Conservation (phyloP, 2,329 filamentous ascomycete species). For the Piedraia hortae region DNA sequence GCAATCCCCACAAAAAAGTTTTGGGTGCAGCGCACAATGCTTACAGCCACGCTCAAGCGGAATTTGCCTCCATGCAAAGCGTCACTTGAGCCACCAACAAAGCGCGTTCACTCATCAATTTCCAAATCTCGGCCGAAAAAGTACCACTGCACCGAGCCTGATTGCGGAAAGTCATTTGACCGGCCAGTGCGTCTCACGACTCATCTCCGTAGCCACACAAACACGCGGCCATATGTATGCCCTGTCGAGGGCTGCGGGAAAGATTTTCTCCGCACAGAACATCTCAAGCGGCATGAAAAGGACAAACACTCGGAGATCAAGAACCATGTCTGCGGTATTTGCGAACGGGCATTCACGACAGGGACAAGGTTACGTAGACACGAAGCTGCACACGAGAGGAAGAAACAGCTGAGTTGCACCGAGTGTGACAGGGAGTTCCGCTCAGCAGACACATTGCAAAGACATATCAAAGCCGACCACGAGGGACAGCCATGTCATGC, state of each 20-base stretch:
- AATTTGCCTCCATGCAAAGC: too few relatives aligned
- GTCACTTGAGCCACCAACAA: too few relatives aligned
- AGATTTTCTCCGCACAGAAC: constrained; percentile 61
- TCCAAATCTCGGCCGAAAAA: constrained; percentile 33
- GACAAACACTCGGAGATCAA: constrained; percentile 48
- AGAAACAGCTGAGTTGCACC: constrained; percentile 23
- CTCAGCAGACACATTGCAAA: constrained; percentile 62
- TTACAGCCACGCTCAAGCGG: too few relatives aligned
- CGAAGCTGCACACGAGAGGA: constrained; percentile 47
- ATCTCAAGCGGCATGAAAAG: constrained; percentile 63
- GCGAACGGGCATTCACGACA: constrained; percentile 58
- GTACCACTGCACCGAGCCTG: constrained; percentile 43
- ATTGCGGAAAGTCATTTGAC: constrained; percentile 64
- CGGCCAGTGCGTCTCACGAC: constrained; percentile 53
- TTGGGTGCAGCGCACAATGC: too few relatives aligned
- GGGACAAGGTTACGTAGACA: constrained; percentile 53
- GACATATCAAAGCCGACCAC: constrained; percentile 56
- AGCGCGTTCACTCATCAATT: too few relatives aligned
- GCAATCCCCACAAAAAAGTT: too few relatives aligned
- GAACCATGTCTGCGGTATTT: constrained; percentile 40
- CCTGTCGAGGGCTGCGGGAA: constrained; percentile 45
- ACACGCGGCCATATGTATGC: constrained; percentile 57
- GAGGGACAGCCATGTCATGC: constrained; percentile 41
- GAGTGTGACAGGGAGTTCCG: constrained; percentile 58
- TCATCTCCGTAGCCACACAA: constrained; percentile 62